Evolutionary conservation across 1,284 basidiomycete species (phyloP).

Genomic region (Leccinum subrobustum): DNA sequence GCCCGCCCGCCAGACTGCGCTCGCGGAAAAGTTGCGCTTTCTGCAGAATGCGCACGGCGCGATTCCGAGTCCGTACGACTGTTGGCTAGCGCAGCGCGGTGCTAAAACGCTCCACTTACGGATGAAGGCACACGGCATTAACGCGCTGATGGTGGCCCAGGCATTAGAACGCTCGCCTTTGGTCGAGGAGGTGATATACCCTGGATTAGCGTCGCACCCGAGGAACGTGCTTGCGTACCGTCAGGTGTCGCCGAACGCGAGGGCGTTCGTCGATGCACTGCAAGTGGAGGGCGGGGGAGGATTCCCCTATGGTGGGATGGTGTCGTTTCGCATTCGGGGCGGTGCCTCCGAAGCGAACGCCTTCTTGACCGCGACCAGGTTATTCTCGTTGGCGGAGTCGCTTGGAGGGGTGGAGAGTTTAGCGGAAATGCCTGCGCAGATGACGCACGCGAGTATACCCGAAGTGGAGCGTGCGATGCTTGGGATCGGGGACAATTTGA

Average conservation of each 20-base stretch:
- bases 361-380: slow-evolving; percentile 67
- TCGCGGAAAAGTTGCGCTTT: slow-evolving; percentile 70
- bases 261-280: slow-evolving; percentile 58
- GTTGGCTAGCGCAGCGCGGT: slow-evolving; percentile 89
- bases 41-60: slow-evolving; percentile 92
- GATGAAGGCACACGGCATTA: slow-evolving; percentile 85
- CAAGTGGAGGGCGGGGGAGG: slow-evolving; percentile 42
- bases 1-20: slow-evolving; percentile 50
- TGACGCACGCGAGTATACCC: slow-evolving; percentile 85
- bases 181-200: slow-evolving; percentile 84
- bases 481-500: slow-evolving; percentile 81
- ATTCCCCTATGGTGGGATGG: slow-evolving; percentile 88
- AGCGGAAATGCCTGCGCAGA: slow-evolving; percentile 79
- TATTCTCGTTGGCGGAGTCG: slow-evolving; percentile 89
- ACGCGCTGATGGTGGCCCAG: slow-evolving; percentile 77
- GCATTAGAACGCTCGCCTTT: slow-evolving; percentile 56
- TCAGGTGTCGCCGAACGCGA: slow-evolving; percentile 69
- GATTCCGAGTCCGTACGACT: slow-evolving; percentile 86
- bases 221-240: slow-evolving; percentile 62
- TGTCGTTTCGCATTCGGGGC: slow-evolving; percentile 69
- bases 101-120: slow-evolving; percentile 88
- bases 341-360: slow-evolving; percentile 55
- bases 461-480: slow-evolving; percentile 64
- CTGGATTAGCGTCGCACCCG: slow-evolving; percentile 67
- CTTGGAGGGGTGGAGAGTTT: slow-evolving; percentile 92